phyloP scores from a whole-genome alignment of 2,329 filamentous ascomycete species.

The Aureobasidium sp. region DNA sequence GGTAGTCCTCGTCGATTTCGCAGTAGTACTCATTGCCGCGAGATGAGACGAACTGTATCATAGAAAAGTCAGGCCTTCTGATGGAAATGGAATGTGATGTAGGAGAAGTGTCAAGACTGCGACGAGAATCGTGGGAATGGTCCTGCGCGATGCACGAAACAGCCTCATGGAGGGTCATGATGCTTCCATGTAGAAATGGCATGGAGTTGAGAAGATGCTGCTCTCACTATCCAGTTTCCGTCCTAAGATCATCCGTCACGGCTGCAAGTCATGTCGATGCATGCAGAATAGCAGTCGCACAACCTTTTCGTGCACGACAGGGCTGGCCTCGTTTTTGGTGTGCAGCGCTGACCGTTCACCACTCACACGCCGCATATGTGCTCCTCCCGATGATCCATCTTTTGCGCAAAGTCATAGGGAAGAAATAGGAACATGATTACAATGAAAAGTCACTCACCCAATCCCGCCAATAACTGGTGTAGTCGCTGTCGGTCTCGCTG shows the following conservation, averaged over 20 bases:
- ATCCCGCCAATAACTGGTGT: conserved; percentile 99
- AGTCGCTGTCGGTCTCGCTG: conserved; percentile 98
- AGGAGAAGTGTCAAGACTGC: conserved; percentile 11
- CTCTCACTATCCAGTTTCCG: not conserved
- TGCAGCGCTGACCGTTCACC: conserved; percentile 8
- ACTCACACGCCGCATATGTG: conserved; percentile 6
- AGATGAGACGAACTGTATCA: conserved; percentile 92
- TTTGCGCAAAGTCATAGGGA: not conserved
- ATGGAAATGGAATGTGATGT: not conserved
- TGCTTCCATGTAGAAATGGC: not conserved
- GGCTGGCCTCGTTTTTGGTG: not conserved
- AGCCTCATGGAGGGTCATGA: not conserved
- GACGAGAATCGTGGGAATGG: not conserved
- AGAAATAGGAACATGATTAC: not conserved
- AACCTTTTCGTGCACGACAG: not conserved
- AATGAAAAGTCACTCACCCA: conserved; percentile 75
- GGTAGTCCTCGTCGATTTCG: conserved; percentile 99
- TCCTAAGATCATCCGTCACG: not conserved
- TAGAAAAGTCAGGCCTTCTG: not conserved
- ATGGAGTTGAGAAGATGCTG: not conserved
- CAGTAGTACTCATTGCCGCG: conserved; percentile 99
- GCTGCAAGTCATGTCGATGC: not conserved
- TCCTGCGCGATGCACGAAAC: not conserved
- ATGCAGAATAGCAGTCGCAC: conserved; percentile 1
- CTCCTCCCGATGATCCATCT: not conserved